phyloP scores from a whole-genome alignment of 1,139 yeast species.

The Yamadazyma atlantica region DNA sequence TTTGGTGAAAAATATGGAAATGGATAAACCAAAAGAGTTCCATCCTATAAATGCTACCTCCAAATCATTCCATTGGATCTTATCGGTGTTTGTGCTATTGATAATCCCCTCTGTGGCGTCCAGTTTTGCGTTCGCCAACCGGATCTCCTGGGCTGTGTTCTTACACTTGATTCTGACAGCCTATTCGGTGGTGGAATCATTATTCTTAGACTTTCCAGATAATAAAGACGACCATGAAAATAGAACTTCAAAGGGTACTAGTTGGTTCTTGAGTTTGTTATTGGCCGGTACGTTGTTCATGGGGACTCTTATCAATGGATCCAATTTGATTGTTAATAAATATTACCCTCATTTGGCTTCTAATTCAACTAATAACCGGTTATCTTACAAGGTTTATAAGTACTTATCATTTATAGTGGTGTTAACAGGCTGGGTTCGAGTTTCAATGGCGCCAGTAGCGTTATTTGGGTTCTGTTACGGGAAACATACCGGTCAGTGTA shows the following conservation, averaged over 20 bases:
- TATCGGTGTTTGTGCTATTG: constrained; percentile 45
- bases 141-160: constrained; percentile 43
- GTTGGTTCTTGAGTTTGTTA: constrained; percentile 54
- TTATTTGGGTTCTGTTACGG: constrained; percentile 77
- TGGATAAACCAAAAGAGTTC: constrained; percentile 40
- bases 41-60: constrained; percentile 50
- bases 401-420: constrained; percentile 44
- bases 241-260: constrained; percentile 63
- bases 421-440: constrained; percentile 65
- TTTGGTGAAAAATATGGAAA: constrained; percentile 24
- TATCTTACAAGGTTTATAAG: constrained; percentile 39
- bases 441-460: constrained; percentile 80
- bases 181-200: constrained; percentile 55
- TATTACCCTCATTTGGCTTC: constrained; percentile 33
- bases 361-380: constrained; percentile 13
- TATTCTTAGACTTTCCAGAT: constrained; percentile 62
- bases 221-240: constrained; percentile 60
- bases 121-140: constrained; percentile 54
- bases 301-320: constrained; percentile 57
- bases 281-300: constrained; percentile 48
- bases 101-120: constrained; percentile 57
- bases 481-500: constrained; percentile 82
- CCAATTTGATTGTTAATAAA: constrained; percentile 42
- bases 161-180: constrained; percentile 48
- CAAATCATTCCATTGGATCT: constrained; percentile 65